Evolutionary conservation across 2,329 filamentous ascomycete species (phyloP), one percentile per base, ranked within the genome.

Genomic region (Diplodia seriata): DNA sequence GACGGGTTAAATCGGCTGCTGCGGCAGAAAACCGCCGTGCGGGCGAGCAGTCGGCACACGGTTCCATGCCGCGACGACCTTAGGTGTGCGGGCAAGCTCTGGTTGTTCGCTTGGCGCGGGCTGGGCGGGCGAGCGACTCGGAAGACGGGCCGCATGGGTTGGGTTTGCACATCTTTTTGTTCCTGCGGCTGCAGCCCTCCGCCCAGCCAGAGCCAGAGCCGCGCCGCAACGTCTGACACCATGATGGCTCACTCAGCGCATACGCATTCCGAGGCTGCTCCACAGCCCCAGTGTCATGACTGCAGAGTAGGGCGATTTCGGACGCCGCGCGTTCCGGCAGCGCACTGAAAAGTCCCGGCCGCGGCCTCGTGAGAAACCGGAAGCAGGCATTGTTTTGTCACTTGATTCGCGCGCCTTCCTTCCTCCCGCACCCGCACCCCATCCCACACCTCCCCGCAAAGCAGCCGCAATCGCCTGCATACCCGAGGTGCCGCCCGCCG

Each of bases 171-270:
- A 26, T 26, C 26, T 2, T 26, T 26, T 63, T 53, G 59, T 51
- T 38, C 47, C 59, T 51, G 47, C 59, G 36, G n/a, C n/a, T 15
- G 15, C 20, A 26, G 33, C 23, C 1, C 26, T 26, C 26, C 2
- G 26, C 20, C n/a, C 36, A n/a, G 29, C 20, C 26, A 33, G 57
- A n/a, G 29, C 20, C 26, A 33, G 57, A 49, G 57, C 57, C 26
- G 40, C 57, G 31, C 26, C 15, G 31, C 33, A n/a, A n/a, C 18
- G 8, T 26, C 40, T 47, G 47, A 57, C 59, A 63, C 59, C 59
- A 38, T 63, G 59, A 38, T 51, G 59, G 59, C 59, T 51, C 59
- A 51, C 59, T 63, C 59, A 29, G 59, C 59, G 31, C 59, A 20
- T 49, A n/a, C 26, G 51, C 12, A 20, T 31, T 47, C 18, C 18